Base-by-base conservation (phyloP, 2,329 filamentous ascomycete genomes). In the Penicillium sp. region DNA sequence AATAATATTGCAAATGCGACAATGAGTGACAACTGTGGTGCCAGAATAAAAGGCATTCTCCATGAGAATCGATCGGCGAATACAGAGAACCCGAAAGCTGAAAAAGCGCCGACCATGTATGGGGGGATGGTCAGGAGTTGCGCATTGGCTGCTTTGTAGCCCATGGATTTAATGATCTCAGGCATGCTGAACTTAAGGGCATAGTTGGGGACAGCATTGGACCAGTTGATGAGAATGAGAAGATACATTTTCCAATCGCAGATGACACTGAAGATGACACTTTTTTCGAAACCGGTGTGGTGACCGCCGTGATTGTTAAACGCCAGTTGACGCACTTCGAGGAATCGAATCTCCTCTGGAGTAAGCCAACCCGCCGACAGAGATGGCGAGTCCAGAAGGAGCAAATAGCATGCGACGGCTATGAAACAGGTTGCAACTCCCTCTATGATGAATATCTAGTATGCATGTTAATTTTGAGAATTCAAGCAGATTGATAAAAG, bases 351-450 rank as follows among this genome's bases (percentile, higher is more conserved):
- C 68, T 81, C 78, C 19, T 81, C 78, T 1, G 72, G 56, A 0
- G 71, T 73, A 1, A 82, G 77, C 76, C 78, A 81, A 2, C 67
- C 56, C 0, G 69, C 65, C 0, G 75, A 78, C 0, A 76, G 69
- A 0, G 73, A 69, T 0, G 80, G 80, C 1, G 74, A 77, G 68
- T 83, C 79, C 22, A 77, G 58, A 12, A 75, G 66, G 28, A 70
- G 64, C 17, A 74, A 57, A 37, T 66, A 72, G 22, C 65, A 71
- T 65, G 61, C 68, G 75, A 66, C 67, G 6, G 88, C 90, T 26
- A 91, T 82, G 0, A 89, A 2, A 1, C 91, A 80, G 0, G 90
- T 92, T 1, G 87, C 80, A 2, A 89, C 78, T 15, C 91, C 91
- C 65, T 86, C 85, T 7, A 88, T 73, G 24, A 88, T 86, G 56